Base-by-base conservation (phyloP, 192 early-diverging fungal species). In the Chytriomyces hyalinus region DNA sequence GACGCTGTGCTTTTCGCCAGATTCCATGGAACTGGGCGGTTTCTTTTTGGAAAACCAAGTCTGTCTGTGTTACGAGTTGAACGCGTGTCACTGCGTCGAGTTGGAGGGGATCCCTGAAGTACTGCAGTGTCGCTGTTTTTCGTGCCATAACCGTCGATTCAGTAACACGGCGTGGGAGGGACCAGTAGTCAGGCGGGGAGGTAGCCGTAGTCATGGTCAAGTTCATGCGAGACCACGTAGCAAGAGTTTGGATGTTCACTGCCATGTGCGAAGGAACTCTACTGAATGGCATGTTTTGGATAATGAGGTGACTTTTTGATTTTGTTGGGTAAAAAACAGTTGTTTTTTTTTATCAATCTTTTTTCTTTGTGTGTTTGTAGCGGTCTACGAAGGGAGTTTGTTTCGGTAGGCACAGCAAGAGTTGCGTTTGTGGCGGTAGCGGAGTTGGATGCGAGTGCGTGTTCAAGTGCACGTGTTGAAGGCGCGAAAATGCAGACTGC, bases 391-490 rank as follows among this genome's bases (percentile, higher is more conserved):
- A 20, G 15, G 46, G 45, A 2, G 13, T 10, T n/a, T 15, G 47
- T 28, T 67, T 67, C 44, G 28, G 45, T 20, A 11, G 28, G 17
- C 66, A 67, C 22, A n/a, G 11, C 11, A 13, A 8, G 11, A 48
- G 8, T n/a, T 67, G 66, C n/a, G 15, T 67, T 9, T 67, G 66
- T 46, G 8, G 66, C 15, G 66, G 66, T 20, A 67, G 66, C 44
- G 66, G 66, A 3, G 66, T 67, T 45, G 66, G 66, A 47, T 67
- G 66, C 44, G 66, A 67, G 45, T 67, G 66, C 47, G 66, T 67
- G 4, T 46, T 15, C 11, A 45, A n/a, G 24, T 67, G 66, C 22
- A 10, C 20, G 15, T 67, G 66, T 22, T 67, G 53, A 57, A 0
- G 36, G 36, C 4, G 36, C 2, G 2, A 36, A 36, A 36, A 2